Percentiles rank a stretch among this genome's conserved stretches.
These are phyloP conservation scores for Scenedesmus sp. DNA, from an alignment of 163 green algal species.

Conservation along the genomic window DNA sequence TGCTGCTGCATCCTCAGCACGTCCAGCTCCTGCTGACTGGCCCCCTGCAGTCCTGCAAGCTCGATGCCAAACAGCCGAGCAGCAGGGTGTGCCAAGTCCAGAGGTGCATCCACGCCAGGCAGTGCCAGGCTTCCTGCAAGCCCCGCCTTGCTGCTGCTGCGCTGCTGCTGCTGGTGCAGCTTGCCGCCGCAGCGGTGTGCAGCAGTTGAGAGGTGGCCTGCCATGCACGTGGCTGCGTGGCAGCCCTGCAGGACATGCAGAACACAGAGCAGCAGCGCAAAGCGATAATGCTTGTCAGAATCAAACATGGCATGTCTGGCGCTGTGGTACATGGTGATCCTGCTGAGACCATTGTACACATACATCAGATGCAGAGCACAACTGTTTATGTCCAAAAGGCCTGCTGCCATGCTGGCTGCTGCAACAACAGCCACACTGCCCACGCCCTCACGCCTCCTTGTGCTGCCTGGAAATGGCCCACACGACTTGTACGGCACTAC, in stretches of 20 bases:
- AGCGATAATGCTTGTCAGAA: neutral
- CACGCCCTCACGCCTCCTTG: no score
- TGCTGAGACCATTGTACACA: no score
- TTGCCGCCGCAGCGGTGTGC: conserved; percentile 33
- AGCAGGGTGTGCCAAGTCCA: conserved; percentile 13
- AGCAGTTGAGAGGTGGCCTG: conserved; percentile 15
- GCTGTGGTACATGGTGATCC: no score
- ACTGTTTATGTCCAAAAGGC: no score
- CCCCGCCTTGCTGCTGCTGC: neutral
- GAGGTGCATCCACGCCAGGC: neutral
- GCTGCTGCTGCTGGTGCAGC: conserved; percentile 21
- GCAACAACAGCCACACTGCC: no score
- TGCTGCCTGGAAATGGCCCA: no score
- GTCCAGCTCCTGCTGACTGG: conserved; percentile 1
- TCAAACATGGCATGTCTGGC: no score
- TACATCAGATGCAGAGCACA: no score
- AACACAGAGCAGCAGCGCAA: neutral
- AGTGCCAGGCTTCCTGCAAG: conserved; percentile 11
- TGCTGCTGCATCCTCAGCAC: conserved; percentile 6
- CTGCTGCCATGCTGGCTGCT: no score
- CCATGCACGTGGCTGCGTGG: conserved; percentile 18
- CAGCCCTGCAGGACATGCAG: conserved; percentile 18
- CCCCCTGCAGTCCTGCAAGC: conserved; percentile 34
- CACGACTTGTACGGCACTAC: no score
- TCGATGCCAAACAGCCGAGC: conserved; percentile 38